Base-by-base conservation (phyloP, 2,329 filamentous ascomycete genomes). In the Fusarium pininemorale region DNA sequence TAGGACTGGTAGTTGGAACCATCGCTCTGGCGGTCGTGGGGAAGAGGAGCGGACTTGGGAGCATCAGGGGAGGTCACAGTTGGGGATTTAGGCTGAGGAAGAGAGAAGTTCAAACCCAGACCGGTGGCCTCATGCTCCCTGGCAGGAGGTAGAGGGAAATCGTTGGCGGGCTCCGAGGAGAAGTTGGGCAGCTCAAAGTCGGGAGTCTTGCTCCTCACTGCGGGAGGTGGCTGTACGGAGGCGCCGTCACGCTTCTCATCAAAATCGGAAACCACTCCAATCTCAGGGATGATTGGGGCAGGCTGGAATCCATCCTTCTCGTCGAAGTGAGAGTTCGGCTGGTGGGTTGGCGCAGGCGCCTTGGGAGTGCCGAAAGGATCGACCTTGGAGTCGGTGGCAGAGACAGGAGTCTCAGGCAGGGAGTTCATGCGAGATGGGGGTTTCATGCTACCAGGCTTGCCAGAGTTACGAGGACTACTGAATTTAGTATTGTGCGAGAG, bases 401-500 rank as follows among this genome's bases (percentile, higher is more conserved):
- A 78, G 18, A 80, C 57, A 44, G 83, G 81, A 32, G 83, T 84
- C 73, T 83, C 83, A 24, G 85, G 84, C 24, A 87, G 75, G 1
- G 87, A 89, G 70, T 85, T 86, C 63, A 77, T 77, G 50, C 81
- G 81, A 48, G 79, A 75, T 12, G 79, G 81, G 11, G 80, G 78
- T 79, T 78, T 79, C 77, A 69, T 74, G 48, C 65, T 75, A 60
- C 69, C 78, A 41, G 78, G 80, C 65, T 70, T 74, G 62, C 70
- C 72, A 14, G 81, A 83, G 56, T 73, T 75, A 42, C 77, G 80
- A 66, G 82, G 85, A 71, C 79, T 82, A 75, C 78, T 83, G 6
- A 83, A 84, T 59, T 81, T 82, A 24, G 85, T 86, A 78, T 86
- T 86, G 47, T 85, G 77, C 1, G 88, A 87, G 7, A 85, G 84